A percentile compares a stretch with the other conserved stretches of the same genome.
These are phyloP conservation scores for Sesbania bispinosa DNA, from an alignment of 306 rosid species.

Conservation along the genomic window DNA sequence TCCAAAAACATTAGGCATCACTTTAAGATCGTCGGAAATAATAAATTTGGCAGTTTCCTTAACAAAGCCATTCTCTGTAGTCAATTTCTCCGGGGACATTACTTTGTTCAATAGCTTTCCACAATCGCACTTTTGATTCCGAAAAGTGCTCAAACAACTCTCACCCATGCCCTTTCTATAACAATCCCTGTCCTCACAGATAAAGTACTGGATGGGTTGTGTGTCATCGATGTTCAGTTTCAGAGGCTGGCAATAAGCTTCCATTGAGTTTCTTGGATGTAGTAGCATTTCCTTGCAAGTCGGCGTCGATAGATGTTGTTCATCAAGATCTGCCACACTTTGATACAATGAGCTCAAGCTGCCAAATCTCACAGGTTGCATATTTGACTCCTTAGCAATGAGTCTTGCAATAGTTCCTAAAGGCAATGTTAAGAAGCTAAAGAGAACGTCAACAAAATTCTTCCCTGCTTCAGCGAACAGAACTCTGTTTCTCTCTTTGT, in stretches of 20 bases:
- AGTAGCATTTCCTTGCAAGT: neutral
- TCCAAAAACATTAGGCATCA: too few species aligned
- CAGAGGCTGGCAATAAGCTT: neutral
- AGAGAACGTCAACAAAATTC: too few species aligned
- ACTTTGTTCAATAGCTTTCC: neutral
- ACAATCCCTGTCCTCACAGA: neutral
- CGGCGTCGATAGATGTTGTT: neutral
- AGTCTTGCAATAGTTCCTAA: neutral
- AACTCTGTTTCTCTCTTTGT: too few species aligned
- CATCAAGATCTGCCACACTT: neutral
- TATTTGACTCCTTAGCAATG: neutral
- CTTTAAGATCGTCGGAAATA: neutral
- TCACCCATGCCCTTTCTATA: too few species aligned
- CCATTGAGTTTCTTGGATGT: conserved; percentile 13
- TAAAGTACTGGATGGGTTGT: neutral
- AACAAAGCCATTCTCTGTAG: too few species aligned
- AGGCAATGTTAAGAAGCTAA: too few species aligned
- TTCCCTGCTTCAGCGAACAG: too few species aligned
- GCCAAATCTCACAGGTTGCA: neutral
- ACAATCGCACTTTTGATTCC: neutral
- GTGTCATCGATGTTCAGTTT: conserved; percentile 4
- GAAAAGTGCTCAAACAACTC: neutral
- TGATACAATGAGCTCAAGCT: neutral
- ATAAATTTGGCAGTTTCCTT: too few species aligned
- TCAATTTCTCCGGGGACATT: neutral